A percentile compares a stretch with the other conserved stretches of the same genome.
Conservation (phyloP, 345 rosid genomes). For the Cardamine resedifolia region DNA sequence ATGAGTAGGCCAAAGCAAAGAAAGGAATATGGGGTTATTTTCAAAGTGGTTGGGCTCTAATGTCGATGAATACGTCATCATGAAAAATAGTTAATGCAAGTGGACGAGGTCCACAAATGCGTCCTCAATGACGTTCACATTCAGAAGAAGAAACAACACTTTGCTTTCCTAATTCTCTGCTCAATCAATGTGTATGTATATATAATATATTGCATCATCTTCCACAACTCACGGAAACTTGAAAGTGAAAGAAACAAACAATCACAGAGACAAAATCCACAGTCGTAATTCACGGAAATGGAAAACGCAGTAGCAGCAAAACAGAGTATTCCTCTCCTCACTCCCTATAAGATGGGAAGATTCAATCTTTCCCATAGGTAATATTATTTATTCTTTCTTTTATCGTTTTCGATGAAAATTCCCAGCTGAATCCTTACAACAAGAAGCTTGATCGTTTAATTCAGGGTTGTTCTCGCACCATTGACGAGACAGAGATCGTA, state of each 20-base stretch:
- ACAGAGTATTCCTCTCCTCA: constrained; percentile 36
- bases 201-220: background rate
- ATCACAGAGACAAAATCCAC: background rate
- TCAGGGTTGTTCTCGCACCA: constrained; percentile 62
- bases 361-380: constrained; percentile 40
- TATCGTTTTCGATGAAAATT: background rate
- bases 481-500: constrained; percentile 60
- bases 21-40: background rate
- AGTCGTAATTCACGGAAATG: background rate
- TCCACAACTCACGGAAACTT: background rate
- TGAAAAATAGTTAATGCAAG: background rate
- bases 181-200: constrained; percentile 2
- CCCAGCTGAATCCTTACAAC: background rate
- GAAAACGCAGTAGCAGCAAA: constrained; percentile 15
- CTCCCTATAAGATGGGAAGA: constrained; percentile 36
- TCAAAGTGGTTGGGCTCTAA: background rate
- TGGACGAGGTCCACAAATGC: constrained; percentile 10
- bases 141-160: background rate
- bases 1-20: background rate
- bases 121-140: constrained; percentile 26
- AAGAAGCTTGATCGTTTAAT: background rate
- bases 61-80: constrained; percentile 29
- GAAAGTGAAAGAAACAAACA: background rate
- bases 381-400: background rate
- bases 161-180: background rate